These are phyloP conservation scores for Leucosporidium creatinivorum DNA, from an alignment of 768 basidiomycete species.

Conservation along the genomic window DNA sequence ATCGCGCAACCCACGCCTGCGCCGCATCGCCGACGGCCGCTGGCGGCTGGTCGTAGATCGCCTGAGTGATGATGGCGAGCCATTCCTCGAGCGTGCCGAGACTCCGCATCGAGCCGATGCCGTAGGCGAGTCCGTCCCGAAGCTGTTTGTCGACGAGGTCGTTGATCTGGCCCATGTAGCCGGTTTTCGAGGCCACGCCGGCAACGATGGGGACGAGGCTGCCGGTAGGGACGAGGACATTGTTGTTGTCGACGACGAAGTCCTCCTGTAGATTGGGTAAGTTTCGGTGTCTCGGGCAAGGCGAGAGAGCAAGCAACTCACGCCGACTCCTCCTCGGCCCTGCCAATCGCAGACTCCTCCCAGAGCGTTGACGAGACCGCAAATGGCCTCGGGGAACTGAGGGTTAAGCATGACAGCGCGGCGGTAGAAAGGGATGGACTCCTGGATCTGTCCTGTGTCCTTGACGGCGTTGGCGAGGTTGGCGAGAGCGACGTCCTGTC, in stretches of 20 bases:
- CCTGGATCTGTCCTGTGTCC: constrained; percentile 47
- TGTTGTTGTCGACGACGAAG: constrained; percentile 18
- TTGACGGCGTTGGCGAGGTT: constrained; percentile 53
- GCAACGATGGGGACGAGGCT: too few species aligned
- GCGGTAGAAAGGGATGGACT: constrained; percentile 49
- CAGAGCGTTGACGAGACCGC: constrained; percentile 49
- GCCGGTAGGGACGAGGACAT: background rate
- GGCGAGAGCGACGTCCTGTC: constrained; percentile 49
- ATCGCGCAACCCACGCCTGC: background rate
- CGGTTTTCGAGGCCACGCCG: background rate
- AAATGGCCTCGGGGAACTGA: constrained; percentile 49
- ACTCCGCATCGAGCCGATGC: constrained; percentile 39
- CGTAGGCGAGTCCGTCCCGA: constrained; percentile 35
- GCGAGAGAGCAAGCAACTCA: constrained; percentile 13
- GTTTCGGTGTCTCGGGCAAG: too few species aligned
- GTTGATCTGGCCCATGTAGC: constrained; percentile 31
- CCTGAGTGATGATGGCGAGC: constrained; percentile 38
- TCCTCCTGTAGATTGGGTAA: constrained; percentile 7
- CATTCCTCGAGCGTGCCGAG: constrained; percentile 42
- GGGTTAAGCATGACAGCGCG: constrained; percentile 48
- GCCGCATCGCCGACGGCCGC: background rate
- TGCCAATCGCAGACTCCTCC: constrained; percentile 50
- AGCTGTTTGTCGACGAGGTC: constrained; percentile 31
- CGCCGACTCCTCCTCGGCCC: constrained; percentile 43
- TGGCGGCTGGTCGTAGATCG: constrained; percentile 34